Evolutionary conservation across 2,329 filamentous ascomycete species (phyloP).

Genomic region (Emmonsia crescens): DNA sequence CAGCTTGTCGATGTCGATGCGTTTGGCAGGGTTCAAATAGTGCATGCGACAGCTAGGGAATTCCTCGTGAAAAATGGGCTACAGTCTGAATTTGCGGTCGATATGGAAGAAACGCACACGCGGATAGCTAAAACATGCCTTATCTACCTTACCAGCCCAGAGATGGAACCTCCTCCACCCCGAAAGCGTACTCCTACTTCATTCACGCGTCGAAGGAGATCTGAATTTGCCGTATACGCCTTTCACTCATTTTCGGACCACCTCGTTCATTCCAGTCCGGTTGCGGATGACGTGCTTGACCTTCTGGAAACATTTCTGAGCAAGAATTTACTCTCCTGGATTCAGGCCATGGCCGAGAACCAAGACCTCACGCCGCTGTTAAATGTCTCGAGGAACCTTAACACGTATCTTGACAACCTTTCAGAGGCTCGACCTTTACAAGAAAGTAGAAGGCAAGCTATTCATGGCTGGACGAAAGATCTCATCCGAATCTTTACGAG

Average conservation of each 20-base stretch:
- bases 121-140: constrained; percentile 27
- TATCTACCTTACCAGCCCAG: constrained; percentile 22
- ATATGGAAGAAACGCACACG: constrained; percentile 20
- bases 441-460: constrained; percentile 10
- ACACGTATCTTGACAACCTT: constrained; percentile 10
- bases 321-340: constrained; percentile 29
- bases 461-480: constrained; percentile 23
- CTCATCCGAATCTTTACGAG: constrained; percentile 22
- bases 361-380: constrained; percentile 10
- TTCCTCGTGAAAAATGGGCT: constrained; percentile 13
- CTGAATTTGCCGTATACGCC: constrained; percentile 21
- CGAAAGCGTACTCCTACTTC: constrained; percentile 10
- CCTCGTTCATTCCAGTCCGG: constrained; percentile 19
- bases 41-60: constrained; percentile 30
- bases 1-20: constrained; percentile 30
- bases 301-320: constrained; percentile 23
- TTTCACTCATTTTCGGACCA: constrained; percentile 26
- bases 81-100: constrained; percentile 24
- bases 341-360: constrained; percentile 19
- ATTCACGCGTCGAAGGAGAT: constrained; percentile 6
- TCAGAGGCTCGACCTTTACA: constrained; percentile 12
- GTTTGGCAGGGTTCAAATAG: constrained; percentile 23
- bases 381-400: constrained; percentile 10
- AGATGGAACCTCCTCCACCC: constrained; percentile 26
- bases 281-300: constrained; percentile 15